Base-by-base conservation (phyloP, 208 protist species). In the Novymonas esmeraldas region DNA sequence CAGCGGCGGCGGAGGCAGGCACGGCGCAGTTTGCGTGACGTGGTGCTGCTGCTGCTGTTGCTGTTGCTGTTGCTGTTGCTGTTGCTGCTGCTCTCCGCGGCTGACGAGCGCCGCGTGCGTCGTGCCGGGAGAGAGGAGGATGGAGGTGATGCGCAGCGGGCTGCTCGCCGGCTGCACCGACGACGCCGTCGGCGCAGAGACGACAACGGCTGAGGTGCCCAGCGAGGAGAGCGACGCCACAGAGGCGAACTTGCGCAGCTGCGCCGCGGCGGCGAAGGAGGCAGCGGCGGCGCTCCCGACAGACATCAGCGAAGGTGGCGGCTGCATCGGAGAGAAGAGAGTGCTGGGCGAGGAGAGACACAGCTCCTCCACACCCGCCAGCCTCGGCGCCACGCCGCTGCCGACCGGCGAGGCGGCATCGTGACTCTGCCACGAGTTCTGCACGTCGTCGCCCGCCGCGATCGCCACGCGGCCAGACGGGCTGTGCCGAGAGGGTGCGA, bases 1-100 rank as follows among this genome's bases (percentile, higher is more conserved):
- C n/a, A 28, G 26, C 13, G 26, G 16, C 14, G 26, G 48, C 16
- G 48, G 48, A 4, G 26, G 48, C 14, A 16, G 16, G 48, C 26
- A 34, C 22, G 48, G 48, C 6, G 48, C 48, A 22, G 48, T 28
- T 11, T 33, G 22, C 26, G 48, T 33, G 48, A 28, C 14, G 48
- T 33, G 48, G 48, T 11, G 48, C 24, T 54, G 26, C 18, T 54
- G 18, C 18, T 48, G 48, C 18, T 54, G 48, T n/a, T 52, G 48
- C 48, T n/a, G 48, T 28, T 54, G 26, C 2, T 10, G 46, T 7
- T 31, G 26, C 14, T 18, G n/a, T 28, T 33, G 26, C 28, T 4
- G 48, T 54, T 31, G 46, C 4, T 16, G 14, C 44, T 49, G 44
- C 5, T 26, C 24, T 20, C 5, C 24, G 11, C 46, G 24, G 11